Base-by-base conservation (phyloP, 306 rosid genomes). In the Delonix regia region DNA sequence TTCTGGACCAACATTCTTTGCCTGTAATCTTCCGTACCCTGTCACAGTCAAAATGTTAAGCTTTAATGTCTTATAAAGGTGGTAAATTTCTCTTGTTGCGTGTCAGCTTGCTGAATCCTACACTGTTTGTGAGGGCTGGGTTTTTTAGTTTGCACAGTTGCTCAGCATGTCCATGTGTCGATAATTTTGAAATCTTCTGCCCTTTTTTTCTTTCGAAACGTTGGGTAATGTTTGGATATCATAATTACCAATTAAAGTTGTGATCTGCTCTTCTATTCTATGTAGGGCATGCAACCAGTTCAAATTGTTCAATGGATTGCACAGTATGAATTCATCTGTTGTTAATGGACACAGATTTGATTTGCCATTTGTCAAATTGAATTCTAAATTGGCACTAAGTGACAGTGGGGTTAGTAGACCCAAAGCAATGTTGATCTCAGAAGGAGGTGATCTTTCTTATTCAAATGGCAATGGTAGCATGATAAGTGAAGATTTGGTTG, bases 341-440 rank as follows among this genome's bases (percentile, higher is more conserved):
- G 21, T 49, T 19, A 65, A 59, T 24, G 74, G 75, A 12, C n/a
- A 38, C 62, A 71, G 65, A 13, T 59, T 21, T 7, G 53, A 82
- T 71, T 75, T 79, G 25, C 28, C 69, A 2, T 22, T 75, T 71
- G 64, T 75, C 30, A 70, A 52, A 64, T 51, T 70, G 56, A 77
- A 75, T 47, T 68, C 89, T 44, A 86, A 82, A 62, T 49, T 81
- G 44, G 44, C 83, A 36, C 51, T 74, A 28, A 74, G 84, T 65
- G 38, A 55, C 47, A 81, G 64, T 73, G 86, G 86, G 65, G 34
- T 68, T 18, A 41, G 81, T 69, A 77, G 74, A 82, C 65, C 85
- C 28, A 82, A 87, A 84, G 93, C 96, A 51, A 71, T 88, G 34
- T 74, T 90, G 82, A 78, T 83, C 36, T 77, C 90, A 69, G 93